These are phyloP conservation scores for Quercus berberidifolia DNA, from an alignment of 306 rosid species.

Conservation along the genomic window DNA sequence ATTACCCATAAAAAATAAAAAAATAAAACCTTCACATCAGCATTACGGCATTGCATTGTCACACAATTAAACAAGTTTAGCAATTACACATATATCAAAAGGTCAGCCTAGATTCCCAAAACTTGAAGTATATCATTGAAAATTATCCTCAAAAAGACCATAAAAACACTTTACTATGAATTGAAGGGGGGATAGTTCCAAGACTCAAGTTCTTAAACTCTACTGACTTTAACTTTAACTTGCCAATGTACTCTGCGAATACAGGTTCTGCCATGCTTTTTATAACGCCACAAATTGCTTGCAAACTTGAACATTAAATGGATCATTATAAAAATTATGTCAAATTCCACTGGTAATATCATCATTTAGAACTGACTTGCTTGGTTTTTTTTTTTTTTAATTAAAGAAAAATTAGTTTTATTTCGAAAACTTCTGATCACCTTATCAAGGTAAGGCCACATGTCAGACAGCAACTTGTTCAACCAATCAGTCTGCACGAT, in stretches of 20 bases:
- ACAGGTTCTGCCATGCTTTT: slow-evolving; percentile 6
- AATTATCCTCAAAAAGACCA: too few species aligned
- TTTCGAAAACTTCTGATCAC: background rate
- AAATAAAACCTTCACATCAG: too few species aligned
- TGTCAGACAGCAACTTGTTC: slow-evolving; percentile 24
- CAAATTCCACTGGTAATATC: background rate
- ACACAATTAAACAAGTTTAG: too few species aligned
- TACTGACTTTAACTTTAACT: slow-evolving; percentile 13
- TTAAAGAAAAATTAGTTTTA: background rate
- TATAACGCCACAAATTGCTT: slow-evolving; percentile 25
- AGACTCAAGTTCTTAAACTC: slow-evolving; percentile 24
- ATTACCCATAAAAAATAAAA: too few species aligned
- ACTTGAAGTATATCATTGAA: too few species aligned
- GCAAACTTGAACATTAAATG: background rate
- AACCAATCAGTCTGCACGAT: slow-evolving; percentile 30
- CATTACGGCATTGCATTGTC: too few species aligned
- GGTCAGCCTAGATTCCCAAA: too few species aligned
- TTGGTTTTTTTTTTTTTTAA: background rate
- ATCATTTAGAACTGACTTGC: background rate
- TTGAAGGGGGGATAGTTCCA: slow-evolving; percentile 27
- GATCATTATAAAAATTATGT: background rate
- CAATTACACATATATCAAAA: too few species aligned
- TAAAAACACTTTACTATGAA: background rate
- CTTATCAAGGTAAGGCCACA: slow-evolving; percentile 37
- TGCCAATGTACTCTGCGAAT: slow-evolving; percentile 16